Conservation (phyloP, 1,284 basidiomycete species). For the Trichosporon ovoides region DNA sequence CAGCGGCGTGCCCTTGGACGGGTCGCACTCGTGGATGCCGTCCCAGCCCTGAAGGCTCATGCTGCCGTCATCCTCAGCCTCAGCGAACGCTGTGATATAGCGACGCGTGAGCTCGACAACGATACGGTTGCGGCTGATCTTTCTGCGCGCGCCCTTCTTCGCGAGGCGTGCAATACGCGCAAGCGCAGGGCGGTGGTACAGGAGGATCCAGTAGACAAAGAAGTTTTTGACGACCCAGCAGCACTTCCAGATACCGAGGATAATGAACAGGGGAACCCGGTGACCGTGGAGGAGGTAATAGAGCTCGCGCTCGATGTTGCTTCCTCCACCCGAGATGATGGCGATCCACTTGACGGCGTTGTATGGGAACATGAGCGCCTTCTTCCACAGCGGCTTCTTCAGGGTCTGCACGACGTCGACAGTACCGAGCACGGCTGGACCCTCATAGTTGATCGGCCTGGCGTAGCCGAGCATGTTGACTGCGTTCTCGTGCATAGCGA, state of each 20-base stretch:
- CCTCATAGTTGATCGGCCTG: neutral
- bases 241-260: slow-evolving; percentile 7
- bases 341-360: slow-evolving; percentile 14
- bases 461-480: neutral
- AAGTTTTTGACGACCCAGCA: slow-evolving; percentile 7
- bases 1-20: neutral
- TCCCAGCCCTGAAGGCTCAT: neutral
- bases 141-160: slow-evolving; percentile 8
- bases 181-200: slow-evolving; percentile 11
- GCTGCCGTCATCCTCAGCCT: neutral
- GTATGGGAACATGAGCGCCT: no score
- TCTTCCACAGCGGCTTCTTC: neutral
- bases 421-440: neutral
- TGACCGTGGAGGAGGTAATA: slow-evolving; percentile 8
- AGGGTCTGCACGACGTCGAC: neutral
- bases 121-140: slow-evolving; percentile 6
- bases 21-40: neutral
- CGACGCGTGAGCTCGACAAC: slow-evolving; percentile 10
- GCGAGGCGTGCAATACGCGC: slow-evolving; percentile 5
- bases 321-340: slow-evolving; percentile 9
- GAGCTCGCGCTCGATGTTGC: slow-evolving; percentile 13
- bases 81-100: slow-evolving; percentile 8
- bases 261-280: neutral
- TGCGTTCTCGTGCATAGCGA: slow-evolving; percentile 5
- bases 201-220: slow-evolving; percentile 11